phyloP scores from a whole-genome alignment of 345 rosid species.

The Bruguiera sexangula region DNA sequence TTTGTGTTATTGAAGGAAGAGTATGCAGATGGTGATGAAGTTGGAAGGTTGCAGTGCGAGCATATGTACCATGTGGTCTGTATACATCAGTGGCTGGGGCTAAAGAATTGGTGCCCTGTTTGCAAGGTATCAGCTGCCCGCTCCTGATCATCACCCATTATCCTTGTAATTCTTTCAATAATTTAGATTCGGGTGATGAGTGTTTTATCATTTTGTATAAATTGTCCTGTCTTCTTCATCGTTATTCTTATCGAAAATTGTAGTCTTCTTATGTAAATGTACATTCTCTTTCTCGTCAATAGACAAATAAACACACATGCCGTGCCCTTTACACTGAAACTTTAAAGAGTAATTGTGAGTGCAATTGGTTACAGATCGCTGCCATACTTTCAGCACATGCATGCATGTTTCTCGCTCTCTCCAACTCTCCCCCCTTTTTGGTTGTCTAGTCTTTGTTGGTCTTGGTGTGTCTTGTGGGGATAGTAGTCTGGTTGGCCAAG shows the following conservation, averaged over 20 bases:
- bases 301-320: constrained; percentile 32
- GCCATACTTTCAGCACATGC: background rate
- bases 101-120: constrained; percentile 95
- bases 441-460: background rate
- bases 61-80: constrained; percentile 67
- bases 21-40: constrained; percentile 63
- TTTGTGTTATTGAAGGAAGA: constrained; percentile 59
- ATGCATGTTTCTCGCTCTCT: background rate
- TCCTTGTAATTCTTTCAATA: constrained; percentile 10
- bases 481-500: background rate
- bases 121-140: constrained; percentile 69
- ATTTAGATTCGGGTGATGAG: constrained; percentile 18
- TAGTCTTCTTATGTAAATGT: constrained; percentile 28
- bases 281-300: constrained; percentile 19
- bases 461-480: background rate
- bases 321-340: constrained; percentile 11
- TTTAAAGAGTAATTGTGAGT: constrained; percentile 12
- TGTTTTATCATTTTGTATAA: constrained; percentile 33
- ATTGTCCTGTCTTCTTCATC: constrained; percentile 5
- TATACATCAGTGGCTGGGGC: constrained; percentile 75
- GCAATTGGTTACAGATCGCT: constrained; percentile 13
- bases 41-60: constrained; percentile 74
- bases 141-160: constrained; percentile 22
- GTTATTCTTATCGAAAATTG: background rate
- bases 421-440: too few relatives aligned